These are phyloP conservation scores for Pythium rishiriense DNA, from an alignment of 352 stramenopile species.

Conservation along the genomic window DNA sequence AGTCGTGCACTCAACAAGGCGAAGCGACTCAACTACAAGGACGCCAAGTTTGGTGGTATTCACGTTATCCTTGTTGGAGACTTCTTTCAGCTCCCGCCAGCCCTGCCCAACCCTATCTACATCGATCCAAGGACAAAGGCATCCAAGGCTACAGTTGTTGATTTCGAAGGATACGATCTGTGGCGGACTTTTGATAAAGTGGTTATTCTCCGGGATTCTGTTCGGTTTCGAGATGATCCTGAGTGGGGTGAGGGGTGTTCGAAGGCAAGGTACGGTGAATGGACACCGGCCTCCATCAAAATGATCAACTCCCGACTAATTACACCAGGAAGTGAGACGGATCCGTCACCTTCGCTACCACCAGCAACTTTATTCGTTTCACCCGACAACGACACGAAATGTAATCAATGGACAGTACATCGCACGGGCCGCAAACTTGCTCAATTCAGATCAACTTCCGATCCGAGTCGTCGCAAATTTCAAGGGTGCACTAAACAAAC, in stretches of 20 bases:
- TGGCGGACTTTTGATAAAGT: constrained; percentile 22
- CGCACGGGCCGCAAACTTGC: not conserved
- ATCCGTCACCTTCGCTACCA: too few species aligned
- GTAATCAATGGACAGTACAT: constrained; percentile 15
- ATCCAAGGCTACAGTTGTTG: not conserved
- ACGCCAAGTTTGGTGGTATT: constrained; percentile 6
- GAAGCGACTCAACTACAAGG: constrained; percentile 1
- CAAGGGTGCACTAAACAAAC: constrained; percentile 6
- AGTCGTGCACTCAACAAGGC: not conserved
- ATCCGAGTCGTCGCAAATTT: constrained; percentile 12
- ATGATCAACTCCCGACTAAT: constrained; percentile 24
- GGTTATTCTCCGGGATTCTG: constrained; percentile 19
- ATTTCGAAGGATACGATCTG: constrained; percentile 6
- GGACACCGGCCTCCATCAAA: constrained; percentile 23
- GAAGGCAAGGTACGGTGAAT: constrained; percentile 19
- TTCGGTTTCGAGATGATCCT: constrained; percentile 28
- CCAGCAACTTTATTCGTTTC: constrained; percentile 1
- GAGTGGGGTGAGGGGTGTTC: constrained; percentile 31
- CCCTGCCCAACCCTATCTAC: not conserved
- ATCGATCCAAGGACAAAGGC: not conserved
- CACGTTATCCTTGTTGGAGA: constrained; percentile 9
- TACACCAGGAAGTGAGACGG: not conserved
- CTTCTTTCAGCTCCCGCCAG: constrained; percentile 9
- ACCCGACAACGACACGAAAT: constrained; percentile 8
- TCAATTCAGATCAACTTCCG: not conserved